Evolutionary conservation across 1,284 basidiomycete species (phyloP), one percentile per base, ranked within the genome.

Genomic region (Volvariella surrecta): DNA sequence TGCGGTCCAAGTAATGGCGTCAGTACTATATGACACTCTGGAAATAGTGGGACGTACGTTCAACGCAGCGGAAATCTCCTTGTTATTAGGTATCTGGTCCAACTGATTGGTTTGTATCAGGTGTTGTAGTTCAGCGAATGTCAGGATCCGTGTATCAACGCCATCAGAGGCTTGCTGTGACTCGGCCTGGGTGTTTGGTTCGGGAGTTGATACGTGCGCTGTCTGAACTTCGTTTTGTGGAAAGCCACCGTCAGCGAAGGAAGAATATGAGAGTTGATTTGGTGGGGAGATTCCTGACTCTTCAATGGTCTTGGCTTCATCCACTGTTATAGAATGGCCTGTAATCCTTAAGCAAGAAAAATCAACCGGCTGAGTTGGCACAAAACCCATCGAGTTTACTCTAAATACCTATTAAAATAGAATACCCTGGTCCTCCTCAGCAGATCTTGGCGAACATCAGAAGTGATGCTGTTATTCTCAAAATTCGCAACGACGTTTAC

Each of bases 11-110:
- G 15, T n/a, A 22, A 40, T 30, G 40, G 48, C 20, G 18, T 46
- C 43, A 11, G 24, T n/a, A 32, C 17, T 34, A 40, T 13, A 41
- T 32, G 38, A 22, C 35, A 31, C 15, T 31, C 18, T n/a, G 37
- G 15, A 35, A 32, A 41, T 32, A 38, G 37, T 28, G 13, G 8
- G 4, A 63, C 76, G 43, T 54, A 85, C 84, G 59, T 79, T 82
- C 24, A 87, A 52, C 2, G 59, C 62, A 24, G 79, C 68, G 0
- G 81, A 75, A 40, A 89, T 84, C 35, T 67, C 47, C 48, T 79
- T 82, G 56, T 87, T 89, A 52, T 88, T 84, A 1, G 85, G 85
- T 21, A 89, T 85, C 55, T 79, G 62, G 51, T 84, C 80, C 1
- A 76, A 73, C 49, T 71, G 75, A 19, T 82, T 82, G 24, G 79